Evolutionary conservation across 2,329 filamentous ascomycete genomes (phyloP), one percentile per base, ranked within the genome.

Genomic region (Penicillium fuscoglaucum): DNA sequence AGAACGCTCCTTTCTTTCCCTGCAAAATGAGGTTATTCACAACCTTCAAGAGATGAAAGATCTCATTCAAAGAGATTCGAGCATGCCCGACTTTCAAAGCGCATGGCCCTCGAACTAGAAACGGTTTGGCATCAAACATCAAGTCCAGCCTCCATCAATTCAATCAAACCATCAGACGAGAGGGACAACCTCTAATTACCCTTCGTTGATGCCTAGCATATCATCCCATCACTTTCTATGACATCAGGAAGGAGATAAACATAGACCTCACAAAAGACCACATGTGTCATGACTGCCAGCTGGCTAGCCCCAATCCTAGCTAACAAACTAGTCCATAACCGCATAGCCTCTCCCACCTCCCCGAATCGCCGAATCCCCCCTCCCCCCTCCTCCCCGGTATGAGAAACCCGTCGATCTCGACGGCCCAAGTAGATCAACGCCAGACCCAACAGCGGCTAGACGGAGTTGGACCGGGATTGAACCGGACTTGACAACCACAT

Each of bases 371-470:
- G 21, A 28, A 4, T 13, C 15, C 31, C 21, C 19, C 31, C 9
- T 0, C 9, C 1, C 31, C 19, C 31, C 9, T 2, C 9, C 1
- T 1, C 10, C 29, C 19, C 19, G 9, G 15, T 10, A 26, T 26
- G 21, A 21, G 3, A 9, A 17, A 44, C 13, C 5, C 10, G 6
- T 4, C 17, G 2, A 21, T 28, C 29, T 54, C 21, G 24, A 45
- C 24, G 13, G 33, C 21, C 29, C 46, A 28, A 44, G 28, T 33
- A 19, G 28, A 43, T 43, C 26, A 10, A 47, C 19, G 8, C 2
- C 15, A 17, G 15, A 21, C 8, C 41, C 55, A 57, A 53, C 43
- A 46, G 35, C 54, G 48, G 28, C 13, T 53, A 45, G 33, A 19
- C 28, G 24, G 33, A 40, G 6, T 21, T 24, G 1, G 28, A 6